Conservation (phyloP, 352 stramenopile genomes). For the Globisporangium barbulae region DNA sequence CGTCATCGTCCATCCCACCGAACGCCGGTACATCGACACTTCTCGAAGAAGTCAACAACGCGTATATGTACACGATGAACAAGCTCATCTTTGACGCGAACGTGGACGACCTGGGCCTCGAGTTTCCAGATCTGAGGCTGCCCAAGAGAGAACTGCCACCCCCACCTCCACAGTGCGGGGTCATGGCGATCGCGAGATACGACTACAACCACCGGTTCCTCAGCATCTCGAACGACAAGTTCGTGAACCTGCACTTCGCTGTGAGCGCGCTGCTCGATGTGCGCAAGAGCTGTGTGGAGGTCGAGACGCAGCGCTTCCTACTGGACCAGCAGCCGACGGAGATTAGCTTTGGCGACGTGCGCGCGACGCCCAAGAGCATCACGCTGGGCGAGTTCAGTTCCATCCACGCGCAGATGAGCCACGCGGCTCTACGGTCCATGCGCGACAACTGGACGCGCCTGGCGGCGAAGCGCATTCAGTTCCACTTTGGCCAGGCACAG, state of each 20-base stretch:
- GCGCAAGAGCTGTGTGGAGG: constrained; percentile 61
- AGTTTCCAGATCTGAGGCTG: constrained; percentile 55
- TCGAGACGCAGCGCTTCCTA: constrained; percentile 55
- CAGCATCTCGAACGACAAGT: constrained; percentile 54
- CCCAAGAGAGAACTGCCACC: constrained; percentile 20
- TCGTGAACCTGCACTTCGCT: constrained; percentile 66
- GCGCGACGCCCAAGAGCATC: constrained; percentile 55
- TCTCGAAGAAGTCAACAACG: constrained; percentile 87
- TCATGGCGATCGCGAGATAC: constrained; percentile 50
- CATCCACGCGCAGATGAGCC: constrained; percentile 64
- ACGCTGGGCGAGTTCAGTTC: constrained; percentile 70
- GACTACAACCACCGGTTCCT: constrained; percentile 73
- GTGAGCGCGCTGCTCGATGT: constrained; percentile 76
- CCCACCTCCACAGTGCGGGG: constrained; percentile 42
- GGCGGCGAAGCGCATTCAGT: constrained; percentile 70
- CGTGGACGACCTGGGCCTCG: constrained; percentile 46
- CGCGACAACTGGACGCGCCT: constrained; percentile 74
- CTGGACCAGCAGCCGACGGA: constrained; percentile 66
- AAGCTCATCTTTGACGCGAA: constrained; percentile 87
- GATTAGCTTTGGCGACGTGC: constrained; percentile 52
- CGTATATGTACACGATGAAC: constrained; percentile 95
- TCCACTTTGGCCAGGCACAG: constrained; percentile 50
- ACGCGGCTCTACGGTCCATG: constrained; percentile 71
- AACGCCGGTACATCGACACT: constrained; percentile 61
- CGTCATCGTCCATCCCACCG: constrained; percentile 43